Percentiles rank a stretch among this genome's conserved stretches.
Evolutionary conservation across 768 basidiomycete species (phyloP).

Genomic region (Suillus luteus): DNA sequence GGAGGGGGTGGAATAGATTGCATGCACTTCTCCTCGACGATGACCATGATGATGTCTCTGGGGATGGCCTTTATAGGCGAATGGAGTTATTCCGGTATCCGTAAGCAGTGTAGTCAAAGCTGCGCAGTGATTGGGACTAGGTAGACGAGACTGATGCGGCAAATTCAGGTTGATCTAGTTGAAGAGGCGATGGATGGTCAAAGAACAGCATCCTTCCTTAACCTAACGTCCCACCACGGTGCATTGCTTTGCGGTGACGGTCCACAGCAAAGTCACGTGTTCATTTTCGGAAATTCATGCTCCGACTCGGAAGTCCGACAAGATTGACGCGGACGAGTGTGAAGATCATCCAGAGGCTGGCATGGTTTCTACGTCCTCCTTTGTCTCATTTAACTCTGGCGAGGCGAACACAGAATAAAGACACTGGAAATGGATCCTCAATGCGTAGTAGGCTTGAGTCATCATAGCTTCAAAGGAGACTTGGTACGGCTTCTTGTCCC

Average conservation of each 20-base stretch:
- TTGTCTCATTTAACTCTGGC: background rate
- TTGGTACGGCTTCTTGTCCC: no score
- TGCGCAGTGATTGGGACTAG: background rate
- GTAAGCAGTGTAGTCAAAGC: conserved; percentile 3
- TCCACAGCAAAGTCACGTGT: background rate
- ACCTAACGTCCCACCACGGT: background rate
- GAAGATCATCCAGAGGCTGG: no score
- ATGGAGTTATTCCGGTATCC: conserved; percentile 9
- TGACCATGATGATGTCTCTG: conserved; percentile 32
- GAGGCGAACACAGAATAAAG: background rate
- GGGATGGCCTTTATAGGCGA: conserved; percentile 5
- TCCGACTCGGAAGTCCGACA: no score
- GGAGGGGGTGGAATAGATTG: conserved; percentile 39
- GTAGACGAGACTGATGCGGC: background rate
- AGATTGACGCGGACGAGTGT: no score
- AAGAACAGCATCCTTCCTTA: background rate
- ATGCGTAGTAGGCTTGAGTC: no score
- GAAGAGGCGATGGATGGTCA: background rate
- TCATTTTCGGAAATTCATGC: background rate
- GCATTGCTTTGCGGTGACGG: background rate
- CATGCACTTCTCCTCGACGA: conserved; percentile 46
- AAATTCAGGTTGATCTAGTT: background rate
- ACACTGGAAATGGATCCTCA: background rate
- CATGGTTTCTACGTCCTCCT: background rate
- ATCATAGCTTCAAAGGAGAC: no score